Conservation (phyloP, 306 rosid species). For the Malus orientalis region DNA sequence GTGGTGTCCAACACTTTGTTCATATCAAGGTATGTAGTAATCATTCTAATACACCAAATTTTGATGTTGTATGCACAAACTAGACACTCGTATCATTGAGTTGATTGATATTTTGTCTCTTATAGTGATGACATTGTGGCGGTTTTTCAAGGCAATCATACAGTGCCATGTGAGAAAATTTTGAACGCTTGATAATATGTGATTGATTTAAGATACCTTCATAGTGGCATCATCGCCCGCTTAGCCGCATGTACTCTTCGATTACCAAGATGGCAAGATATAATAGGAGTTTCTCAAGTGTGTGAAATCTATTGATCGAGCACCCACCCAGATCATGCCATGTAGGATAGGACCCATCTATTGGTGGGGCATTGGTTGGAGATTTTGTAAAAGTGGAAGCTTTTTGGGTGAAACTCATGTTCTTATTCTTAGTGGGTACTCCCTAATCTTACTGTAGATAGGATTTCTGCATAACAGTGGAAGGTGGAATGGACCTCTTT, state of each 20-base stretch:
- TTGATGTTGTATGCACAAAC: not conserved
- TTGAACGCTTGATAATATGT: not conserved
- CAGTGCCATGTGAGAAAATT: not conserved
- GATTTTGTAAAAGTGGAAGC: not conserved
- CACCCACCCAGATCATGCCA: conserved; percentile 10
- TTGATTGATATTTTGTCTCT: not conserved
- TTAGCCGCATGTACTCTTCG: not conserved
- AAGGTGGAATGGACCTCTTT: conserved; percentile 65
- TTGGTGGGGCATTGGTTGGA: not conserved
- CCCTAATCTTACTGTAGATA: not conserved
- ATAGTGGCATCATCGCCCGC: fast-evolving
- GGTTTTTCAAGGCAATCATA: not conserved
- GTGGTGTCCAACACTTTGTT: not conserved
- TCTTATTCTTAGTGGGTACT: not conserved
- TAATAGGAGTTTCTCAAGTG: not conserved
- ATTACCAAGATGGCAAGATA: no score
- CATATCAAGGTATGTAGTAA: not conserved
- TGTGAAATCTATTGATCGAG: no score
- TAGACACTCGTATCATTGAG: not conserved
- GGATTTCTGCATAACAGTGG: conserved; percentile 36
- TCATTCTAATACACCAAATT: not conserved
- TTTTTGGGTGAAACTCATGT: not conserved
- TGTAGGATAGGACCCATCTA: conserved; percentile 4
- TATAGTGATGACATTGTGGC: not conserved
- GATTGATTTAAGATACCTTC: no score